Percentiles rank a stretch among this genome's conserved stretches.
These are phyloP conservation scores for Thraustochytrium striatum DNA, from an alignment of 352 stramenopile genomes.

Conservation along the genomic window DNA sequence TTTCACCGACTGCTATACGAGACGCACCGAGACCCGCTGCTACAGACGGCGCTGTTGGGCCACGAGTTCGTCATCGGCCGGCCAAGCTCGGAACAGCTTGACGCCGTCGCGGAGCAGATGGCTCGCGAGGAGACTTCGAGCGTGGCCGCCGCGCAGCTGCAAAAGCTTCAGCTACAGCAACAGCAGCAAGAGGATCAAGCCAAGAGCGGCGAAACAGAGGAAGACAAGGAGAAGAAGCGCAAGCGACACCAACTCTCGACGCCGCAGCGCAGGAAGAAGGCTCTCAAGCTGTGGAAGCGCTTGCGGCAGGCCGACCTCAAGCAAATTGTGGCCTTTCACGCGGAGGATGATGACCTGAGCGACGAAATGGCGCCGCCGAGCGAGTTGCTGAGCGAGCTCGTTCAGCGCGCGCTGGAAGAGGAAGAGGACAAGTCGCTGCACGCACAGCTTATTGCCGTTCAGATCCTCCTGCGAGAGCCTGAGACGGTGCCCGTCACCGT, in stretches of 20 bases:
- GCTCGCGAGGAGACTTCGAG: neutral
- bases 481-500: slow-evolving; percentile 36
- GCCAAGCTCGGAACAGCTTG: neutral
- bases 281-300: neutral
- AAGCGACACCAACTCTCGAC: neutral
- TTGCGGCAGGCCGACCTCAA: neutral
- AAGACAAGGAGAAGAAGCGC: neutral
- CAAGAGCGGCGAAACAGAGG: neutral
- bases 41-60: slow-evolving; percentile 75
- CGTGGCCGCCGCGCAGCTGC: neutral
- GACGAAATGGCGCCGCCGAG: slow-evolving; percentile 62
- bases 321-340: neutral
- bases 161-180: neutral
- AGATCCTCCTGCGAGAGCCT: neutral
- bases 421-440: slow-evolving; percentile 54
- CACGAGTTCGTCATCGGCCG: slow-evolving; percentile 69
- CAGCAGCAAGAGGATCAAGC: neutral
- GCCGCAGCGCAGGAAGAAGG: neutral
- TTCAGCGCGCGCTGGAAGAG: slow-evolving; percentile 76
- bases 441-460: slow-evolving; percentile 20
- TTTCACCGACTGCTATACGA: slow-evolving; percentile 69
- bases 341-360: neutral
- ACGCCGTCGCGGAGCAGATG: neutral
- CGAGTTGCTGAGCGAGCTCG: slow-evolving; percentile 61
- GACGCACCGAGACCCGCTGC: slow-evolving; percentile 69